These are phyloP conservation scores for Wickerhamomyces tratensis DNA, from an alignment of 805 yeast species.

Conservation along the genomic window DNA sequence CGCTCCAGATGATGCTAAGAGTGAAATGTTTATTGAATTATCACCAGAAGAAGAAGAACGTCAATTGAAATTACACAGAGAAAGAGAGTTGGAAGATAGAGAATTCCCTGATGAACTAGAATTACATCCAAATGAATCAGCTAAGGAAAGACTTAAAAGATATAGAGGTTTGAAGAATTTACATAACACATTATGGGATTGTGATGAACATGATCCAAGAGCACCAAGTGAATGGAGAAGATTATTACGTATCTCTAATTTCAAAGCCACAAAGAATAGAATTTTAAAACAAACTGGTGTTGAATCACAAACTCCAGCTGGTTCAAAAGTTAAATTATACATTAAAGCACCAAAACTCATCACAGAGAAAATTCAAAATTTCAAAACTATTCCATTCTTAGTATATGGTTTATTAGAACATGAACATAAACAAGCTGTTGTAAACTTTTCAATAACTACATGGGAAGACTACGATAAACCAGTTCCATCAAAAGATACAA, in stretches of 20 bases:
- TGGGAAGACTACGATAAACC: conserved; percentile 90
- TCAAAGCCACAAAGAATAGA: conserved; percentile 64
- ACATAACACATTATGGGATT: conserved; percentile 78
- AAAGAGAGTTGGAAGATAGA: conserved; percentile 67
- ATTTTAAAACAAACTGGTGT: conserved; percentile 45
- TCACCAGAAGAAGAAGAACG: conserved; percentile 75
- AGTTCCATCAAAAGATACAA: conserved; percentile 68
- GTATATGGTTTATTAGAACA: conserved; percentile 71
- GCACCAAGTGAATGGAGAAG: conserved; percentile 75
- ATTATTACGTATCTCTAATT: conserved; percentile 65
- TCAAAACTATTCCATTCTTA: conserved; percentile 40
- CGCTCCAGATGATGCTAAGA: conserved; percentile 35
- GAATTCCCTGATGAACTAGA: conserved; percentile 97
- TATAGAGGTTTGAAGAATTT: conserved; percentile 85
- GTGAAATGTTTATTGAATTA: conserved; percentile 62
- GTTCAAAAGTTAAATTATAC: conserved; percentile 51
- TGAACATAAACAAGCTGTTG: conserved; percentile 79
- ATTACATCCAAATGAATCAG: conserved; percentile 65
- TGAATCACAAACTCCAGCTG: conserved; percentile 44
- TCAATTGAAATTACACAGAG: conserved; percentile 62
- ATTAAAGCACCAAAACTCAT: conserved; percentile 46
- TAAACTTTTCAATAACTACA: conserved; percentile 71
- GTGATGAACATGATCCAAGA: conserved; percentile 68
- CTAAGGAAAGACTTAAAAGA: conserved; percentile 60
- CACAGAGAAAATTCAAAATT: conserved; percentile 33